A percentile compares a stretch with the other conserved stretches of the same genome.
Conservation (phyloP, 1,284 basidiomycete species). For the Ustilago hordei region DNA sequence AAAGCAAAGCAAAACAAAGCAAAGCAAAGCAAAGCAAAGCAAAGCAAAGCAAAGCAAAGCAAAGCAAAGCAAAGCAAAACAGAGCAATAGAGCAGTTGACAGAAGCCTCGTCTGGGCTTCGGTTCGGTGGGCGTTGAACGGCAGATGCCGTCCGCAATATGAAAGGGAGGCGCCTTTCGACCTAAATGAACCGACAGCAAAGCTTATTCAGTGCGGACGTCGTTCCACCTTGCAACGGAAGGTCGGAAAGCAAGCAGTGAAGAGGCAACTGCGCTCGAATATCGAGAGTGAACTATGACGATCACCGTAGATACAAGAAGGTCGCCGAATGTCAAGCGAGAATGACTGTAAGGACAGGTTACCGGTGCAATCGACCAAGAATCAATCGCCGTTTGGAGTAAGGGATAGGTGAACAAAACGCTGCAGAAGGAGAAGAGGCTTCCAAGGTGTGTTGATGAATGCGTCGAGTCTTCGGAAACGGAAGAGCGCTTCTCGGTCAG, state of each 20-base stretch:
- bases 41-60: neutral
- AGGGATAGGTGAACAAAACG: neutral
- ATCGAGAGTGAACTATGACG: neutral
- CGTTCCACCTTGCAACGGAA: slow-evolving; percentile 12
- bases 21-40: slow-evolving; percentile 1
- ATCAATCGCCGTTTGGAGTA: neutral
- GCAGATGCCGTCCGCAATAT: slow-evolving; percentile 39
- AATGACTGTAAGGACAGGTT: neutral
- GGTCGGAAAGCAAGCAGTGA: neutral
- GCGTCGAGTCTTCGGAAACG: slow-evolving; percentile 7
- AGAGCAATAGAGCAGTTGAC: slow-evolving; percentile 1
- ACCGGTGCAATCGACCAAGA: neutral
- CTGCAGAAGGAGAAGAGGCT: neutral
- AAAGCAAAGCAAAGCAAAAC: neutral
- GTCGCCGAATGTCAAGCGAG: neutral
- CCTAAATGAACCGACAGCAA: slow-evolving; percentile 12
- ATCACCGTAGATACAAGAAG: neutral
- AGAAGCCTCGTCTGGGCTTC: slow-evolving; percentile 25
- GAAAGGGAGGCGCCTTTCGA: slow-evolving; percentile 10
- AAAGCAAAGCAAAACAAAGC: neutral
- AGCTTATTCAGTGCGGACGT: slow-evolving; percentile 25
- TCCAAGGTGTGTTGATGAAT: slow-evolving; percentile 6
- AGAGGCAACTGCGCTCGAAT: neutral
- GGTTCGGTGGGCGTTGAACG: slow-evolving; percentile 39
- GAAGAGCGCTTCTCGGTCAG: slow-evolving; percentile 7